phyloP scores from a whole-genome alignment of 2,329 filamentous ascomycete species.

The Neonectria hederae region DNA sequence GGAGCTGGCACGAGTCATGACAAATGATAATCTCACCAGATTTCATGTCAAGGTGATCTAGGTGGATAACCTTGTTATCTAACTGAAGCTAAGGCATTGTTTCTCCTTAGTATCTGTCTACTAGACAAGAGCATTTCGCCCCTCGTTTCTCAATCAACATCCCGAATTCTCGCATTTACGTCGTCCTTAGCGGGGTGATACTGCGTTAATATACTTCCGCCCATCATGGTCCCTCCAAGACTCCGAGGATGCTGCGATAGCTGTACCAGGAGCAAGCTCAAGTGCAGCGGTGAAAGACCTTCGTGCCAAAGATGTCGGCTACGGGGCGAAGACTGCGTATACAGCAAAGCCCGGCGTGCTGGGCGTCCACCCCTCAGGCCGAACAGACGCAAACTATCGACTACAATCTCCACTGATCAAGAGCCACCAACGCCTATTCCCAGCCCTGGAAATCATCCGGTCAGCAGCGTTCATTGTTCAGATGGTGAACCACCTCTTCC shows the following conservation, averaged over 20 bases:
- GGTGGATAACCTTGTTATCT: background rate
- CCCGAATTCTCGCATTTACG: background rate
- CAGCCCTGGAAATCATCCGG: background rate
- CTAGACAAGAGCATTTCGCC: background rate
- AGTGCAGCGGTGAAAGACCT: constrained; percentile 9
- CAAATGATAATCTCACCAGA: background rate
- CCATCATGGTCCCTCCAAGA: constrained; percentile 1
- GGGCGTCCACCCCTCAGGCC: constrained; percentile 4
- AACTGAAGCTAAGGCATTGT: background rate
- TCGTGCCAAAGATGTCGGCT: constrained; percentile 12
- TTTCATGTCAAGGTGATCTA: constrained; percentile 4
- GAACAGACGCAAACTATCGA: background rate
- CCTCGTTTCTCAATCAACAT: constrained; percentile 2
- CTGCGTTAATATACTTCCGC: constrained; percentile 2
- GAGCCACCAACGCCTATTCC: constrained; percentile 1
- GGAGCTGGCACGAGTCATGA: background rate
- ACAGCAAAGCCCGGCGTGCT: constrained; percentile 11
- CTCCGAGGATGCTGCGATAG: constrained; percentile 14
- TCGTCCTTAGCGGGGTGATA: background rate
- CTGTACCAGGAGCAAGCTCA: constrained; percentile 13
- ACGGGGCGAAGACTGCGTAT: constrained; percentile 7
- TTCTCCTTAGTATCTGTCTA: constrained; percentile 1
- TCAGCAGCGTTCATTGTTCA: background rate
- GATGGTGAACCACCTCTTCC: background rate
- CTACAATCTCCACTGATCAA: constrained; percentile 1